These are phyloP conservation scores for Tritrichomonas musculus DNA, from an alignment of 208 protist species.

Conservation along the genomic window DNA sequence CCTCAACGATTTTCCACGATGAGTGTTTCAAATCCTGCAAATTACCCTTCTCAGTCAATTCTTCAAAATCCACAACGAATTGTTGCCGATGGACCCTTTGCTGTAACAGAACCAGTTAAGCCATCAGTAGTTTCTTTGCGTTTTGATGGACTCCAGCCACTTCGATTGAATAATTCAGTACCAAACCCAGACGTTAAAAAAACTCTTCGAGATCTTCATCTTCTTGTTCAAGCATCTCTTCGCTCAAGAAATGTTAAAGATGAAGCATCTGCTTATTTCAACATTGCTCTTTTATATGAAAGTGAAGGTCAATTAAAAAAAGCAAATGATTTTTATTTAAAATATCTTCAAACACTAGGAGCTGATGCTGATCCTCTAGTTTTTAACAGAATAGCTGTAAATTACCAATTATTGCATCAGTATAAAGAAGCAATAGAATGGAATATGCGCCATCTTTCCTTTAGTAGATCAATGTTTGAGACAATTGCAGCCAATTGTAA, in stretches of 20 bases:
- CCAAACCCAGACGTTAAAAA: slow-evolving; percentile 7
- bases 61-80: background rate
- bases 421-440: slow-evolving; percentile 12
- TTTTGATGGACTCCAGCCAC: slow-evolving; percentile 10
- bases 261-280: slow-evolving; percentile 15
- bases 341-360: slow-evolving; percentile 19
- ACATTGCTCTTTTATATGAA: slow-evolving; percentile 14
- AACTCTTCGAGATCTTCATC: slow-evolving; percentile 26
- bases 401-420: background rate
- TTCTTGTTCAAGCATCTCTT: background rate
- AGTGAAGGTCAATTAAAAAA: background rate
- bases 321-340: slow-evolving; percentile 19
- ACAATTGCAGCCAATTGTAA: slow-evolving; percentile 22
- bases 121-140: background rate
- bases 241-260: background rate
- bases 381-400: slow-evolving; percentile 12
- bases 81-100: slow-evolving; percentile 5
- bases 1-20: background rate
- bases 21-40: background rate
- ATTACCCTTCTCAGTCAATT: background rate
- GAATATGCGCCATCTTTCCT: slow-evolving; percentile 29
- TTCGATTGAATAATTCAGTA: background rate
- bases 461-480: background rate
- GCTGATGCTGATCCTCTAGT: background rate
- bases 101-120: slow-evolving; percentile 3